Evolutionary conservation across 75 land plant species (phyloP), one percentile per base, ranked within the genome.

Genomic region (Pseudotsuga menziesii): DNA sequence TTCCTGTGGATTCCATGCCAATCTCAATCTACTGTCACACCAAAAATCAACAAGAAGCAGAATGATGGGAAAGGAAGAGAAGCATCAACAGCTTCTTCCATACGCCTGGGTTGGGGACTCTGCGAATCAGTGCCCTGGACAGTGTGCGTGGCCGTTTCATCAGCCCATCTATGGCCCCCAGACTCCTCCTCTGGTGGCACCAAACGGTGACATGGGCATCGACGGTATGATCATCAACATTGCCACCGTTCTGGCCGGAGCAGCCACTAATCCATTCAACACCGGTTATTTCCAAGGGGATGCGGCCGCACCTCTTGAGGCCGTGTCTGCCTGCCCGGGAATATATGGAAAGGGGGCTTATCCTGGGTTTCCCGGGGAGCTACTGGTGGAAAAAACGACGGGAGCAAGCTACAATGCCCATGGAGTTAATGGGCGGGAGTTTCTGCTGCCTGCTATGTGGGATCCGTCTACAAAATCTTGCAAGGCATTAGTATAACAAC

Each of bases 111-210:
- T 90, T 4, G 94, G 94, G 0, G 81, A 92, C 89, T 84, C 94
- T 3, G 84, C 74, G 56, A 70, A 48, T 4, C 92, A 90, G 80
- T 92, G 94, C 78, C 89, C 91, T 0, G 94, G 94, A 2, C 85
- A 86, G n/a, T 92, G 94, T 72, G 90, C 94, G 3, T 92, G 94
- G 94, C 93, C 93, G 1, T 91, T 91, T 73, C 85, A 88, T 73
- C 83, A 84, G 78, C 92, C 91, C 26, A 39, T 77, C 58, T 89
- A 84, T 77, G 93, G 93, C 22, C 91, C 93, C 32, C 88, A 89
- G 70, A 60, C 62, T 22, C 88, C 86, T 55, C 91, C 93, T 2
- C 75, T 91, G 64, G 76, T 82, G 25, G 85, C 93, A 4, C 93
- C 93, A 3, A 91, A 91, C 78, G 82, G 76, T 22, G 91, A 91